Base-by-base conservation (phyloP, 352 stramenopile species). In the Globisporangium uncinulatum region DNA sequence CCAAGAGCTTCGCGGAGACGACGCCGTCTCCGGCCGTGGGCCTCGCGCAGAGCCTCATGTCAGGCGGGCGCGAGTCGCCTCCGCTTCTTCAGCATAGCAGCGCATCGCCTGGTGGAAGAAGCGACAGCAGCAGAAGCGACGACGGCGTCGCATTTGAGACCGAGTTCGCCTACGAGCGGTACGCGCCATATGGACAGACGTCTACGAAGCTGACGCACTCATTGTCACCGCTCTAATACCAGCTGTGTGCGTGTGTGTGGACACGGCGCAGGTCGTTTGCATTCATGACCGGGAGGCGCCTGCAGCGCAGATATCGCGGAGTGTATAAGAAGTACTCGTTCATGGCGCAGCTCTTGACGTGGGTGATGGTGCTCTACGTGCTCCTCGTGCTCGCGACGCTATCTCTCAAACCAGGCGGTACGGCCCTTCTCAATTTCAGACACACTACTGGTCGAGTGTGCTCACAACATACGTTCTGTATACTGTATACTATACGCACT, bases 321-420 rank as follows among this genome's bases (percentile, higher is more conserved):
- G 61, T 77, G n/a, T 77, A 77, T 60, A 62, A 62, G 24, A 67
- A 73, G 46, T 57, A 65, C 46, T 77, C 69, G 39, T 77, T 77
- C 53, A 46, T 66, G 4, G 50, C 56, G 45, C 58, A 74, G 51
- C 47, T 74, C 21, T 31, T 70, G 56, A 77, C 69, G 29, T 77
- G 69, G 69, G 37, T 61, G 24, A 60, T 77, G 45, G 69, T 73
- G 11, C 47, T 74, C 10, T 77, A 77, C 51, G 68, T 65, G 13
- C 59, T 77, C 9, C 55, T 65, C n/a, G 57, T 74, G 20, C 45
- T 74, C 19, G 66, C 66, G 10, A 70, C 52, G 15, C 42, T 69
- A 14, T 55, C 62, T 2, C 19, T 68, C 4, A 39, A 37, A 10
- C 13, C 55, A 44, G 50, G 20, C n/a, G 54, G 60, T 66, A 45